These are phyloP conservation scores for Aspergillus sclerotiicarbonarius DNA, from an alignment of 495 filamentous ascomycete genomes.

Conservation along the genomic window DNA sequence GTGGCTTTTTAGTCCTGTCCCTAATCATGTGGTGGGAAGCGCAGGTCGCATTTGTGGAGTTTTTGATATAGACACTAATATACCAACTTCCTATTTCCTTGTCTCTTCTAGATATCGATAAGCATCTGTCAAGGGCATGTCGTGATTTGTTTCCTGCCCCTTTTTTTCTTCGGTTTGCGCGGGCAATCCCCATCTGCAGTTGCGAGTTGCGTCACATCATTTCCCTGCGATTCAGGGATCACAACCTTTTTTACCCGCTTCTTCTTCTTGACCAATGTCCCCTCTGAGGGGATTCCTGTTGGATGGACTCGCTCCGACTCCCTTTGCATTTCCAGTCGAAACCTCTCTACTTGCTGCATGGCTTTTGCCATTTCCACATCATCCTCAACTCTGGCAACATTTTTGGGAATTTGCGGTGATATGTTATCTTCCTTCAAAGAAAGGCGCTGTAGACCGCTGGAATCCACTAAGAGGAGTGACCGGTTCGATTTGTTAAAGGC, in stretches of 20 bases:
- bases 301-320: slow-evolving; percentile 78
- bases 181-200: background rate
- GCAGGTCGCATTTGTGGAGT: background rate
- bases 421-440: slow-evolving; percentile 46
- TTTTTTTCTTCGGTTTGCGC: slow-evolving; percentile 6
- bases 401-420: slow-evolving; percentile 6
- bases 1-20: too few species aligned
- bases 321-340: slow-evolving; percentile 88
- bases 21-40: too few species aligned
- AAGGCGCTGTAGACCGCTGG: slow-evolving; percentile 68
- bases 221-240: slow-evolving; percentile 1
- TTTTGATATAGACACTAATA: background rate
- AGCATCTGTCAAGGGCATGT: background rate
- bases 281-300: slow-evolving; percentile 67
- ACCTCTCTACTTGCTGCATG: slow-evolving; percentile 78
- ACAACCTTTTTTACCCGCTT: slow-evolving; percentile 46
- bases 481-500: slow-evolving; percentile 46
- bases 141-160: background rate
- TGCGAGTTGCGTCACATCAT: background rate
- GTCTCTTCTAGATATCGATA: too few species aligned
- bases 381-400: slow-evolving; percentile 48
- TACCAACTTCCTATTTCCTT: background rate
- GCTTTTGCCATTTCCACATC: slow-evolving; percentile 83
- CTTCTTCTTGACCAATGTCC: slow-evolving; percentile 75
- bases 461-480: slow-evolving; percentile 76